Evolutionary conservation across 768 basidiomycete species (phyloP), one percentile per base, ranked within the genome.

Genomic region (Pleurotus djamor): DNA sequence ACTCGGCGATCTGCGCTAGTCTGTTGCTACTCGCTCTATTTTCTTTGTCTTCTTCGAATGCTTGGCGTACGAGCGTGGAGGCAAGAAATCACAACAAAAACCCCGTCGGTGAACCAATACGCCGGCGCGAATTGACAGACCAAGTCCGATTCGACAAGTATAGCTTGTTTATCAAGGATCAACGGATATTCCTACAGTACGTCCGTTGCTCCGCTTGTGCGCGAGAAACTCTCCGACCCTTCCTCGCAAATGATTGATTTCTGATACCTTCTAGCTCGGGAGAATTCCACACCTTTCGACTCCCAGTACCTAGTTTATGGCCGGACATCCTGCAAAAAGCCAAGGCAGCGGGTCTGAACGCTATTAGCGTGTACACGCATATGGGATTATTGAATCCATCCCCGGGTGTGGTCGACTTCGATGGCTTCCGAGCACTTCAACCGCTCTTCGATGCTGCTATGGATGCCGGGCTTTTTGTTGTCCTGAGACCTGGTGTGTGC

Each of bases 261-360:
- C 10, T 2, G 12, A 58, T 44, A 50, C 17, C 52, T 32, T 49
- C 34, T 59, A 92, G 91, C 65, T 91, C 89, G 0, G 92, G 92
- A 59, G 92, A 93, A 69, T 91, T 92, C 69, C 92, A 93, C 65
- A 84, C 90, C 0, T 94, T 90, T 74, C 83, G 91, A 17, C 73
- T 94, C 5, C 92, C 91, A 8, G 87, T 92, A 0, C 90, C 89
- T 13, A 83, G 84, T 4, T 71, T 94, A 58, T 94, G 92, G 91
- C 79, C 84, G 13, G 92, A 93, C 66, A 85, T 94, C 52, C 81
- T 94, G 43, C 86, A 94, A 63, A 94, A 91, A 67, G 76, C 84
- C 61, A 91, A 91, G 66, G 92, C 91, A 4, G 85, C 88, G 0
- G 92, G 92, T 12, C 76, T 94, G 61, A 94, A 94, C 64, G 83